Evolutionary conservation across 257 asterid species (phyloP).

Genomic region (Echium plantagineum): DNA sequence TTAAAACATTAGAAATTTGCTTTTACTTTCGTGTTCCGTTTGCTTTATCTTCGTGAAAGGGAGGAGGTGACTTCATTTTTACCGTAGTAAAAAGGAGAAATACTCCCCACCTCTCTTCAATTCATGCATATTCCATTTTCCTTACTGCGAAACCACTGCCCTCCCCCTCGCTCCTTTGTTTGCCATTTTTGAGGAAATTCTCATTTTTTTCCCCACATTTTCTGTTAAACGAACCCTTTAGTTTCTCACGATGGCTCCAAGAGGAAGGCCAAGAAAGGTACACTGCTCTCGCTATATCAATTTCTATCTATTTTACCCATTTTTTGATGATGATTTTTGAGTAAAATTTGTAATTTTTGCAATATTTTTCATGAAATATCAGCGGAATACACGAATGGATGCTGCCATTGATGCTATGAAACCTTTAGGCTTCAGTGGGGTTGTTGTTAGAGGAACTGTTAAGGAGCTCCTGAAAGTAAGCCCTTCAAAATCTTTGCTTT

Average conservation of each 20-base stretch:
- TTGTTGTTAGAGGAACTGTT: slow-evolving; percentile 10
- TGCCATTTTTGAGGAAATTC: too few species aligned
- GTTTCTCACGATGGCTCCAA: background rate
- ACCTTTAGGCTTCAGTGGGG: slow-evolving; percentile 27
- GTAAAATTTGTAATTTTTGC: background rate
- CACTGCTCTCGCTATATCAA: too few species aligned
- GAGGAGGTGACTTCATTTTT: too few species aligned
- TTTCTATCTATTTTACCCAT: background rate
- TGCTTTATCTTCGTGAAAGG: too few species aligned
- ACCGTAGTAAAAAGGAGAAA: too few species aligned
- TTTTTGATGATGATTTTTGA: background rate
- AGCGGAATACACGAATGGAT: slow-evolving; percentile 40
- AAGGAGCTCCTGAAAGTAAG: slow-evolving; percentile 37
- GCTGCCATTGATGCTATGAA: slow-evolving; percentile 61
- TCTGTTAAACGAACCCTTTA: background rate
- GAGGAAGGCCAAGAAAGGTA: background rate
- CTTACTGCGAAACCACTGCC: too few species aligned
- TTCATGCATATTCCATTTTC: too few species aligned
- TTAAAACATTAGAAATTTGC: too few species aligned
- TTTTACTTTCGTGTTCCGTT: too few species aligned
- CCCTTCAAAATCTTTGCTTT: background rate
- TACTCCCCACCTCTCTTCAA: too few species aligned
- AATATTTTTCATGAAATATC: background rate
- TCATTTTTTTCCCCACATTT: too few species aligned
- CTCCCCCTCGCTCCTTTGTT: background rate